These are phyloP conservation scores for Kalmusia sp. DNA, from an alignment of 2,329 filamentous ascomycete genomes.

Conservation along the genomic window DNA sequence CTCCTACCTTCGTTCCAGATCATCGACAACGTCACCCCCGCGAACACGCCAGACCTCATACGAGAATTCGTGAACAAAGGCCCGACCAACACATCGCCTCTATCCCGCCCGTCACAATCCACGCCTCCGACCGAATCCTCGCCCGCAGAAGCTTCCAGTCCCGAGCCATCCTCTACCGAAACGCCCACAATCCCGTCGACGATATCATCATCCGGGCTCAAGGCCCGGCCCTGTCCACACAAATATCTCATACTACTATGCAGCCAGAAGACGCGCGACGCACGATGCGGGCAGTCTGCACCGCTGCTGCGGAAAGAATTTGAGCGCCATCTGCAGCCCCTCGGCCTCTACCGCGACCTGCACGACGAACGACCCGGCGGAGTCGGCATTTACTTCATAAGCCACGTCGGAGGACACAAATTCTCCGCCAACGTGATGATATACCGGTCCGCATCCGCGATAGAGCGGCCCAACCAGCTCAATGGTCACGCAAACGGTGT, in stretches of 20 bases:
- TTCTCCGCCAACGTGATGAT: slow-evolving; percentile 95
- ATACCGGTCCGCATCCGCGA: slow-evolving; percentile 67
- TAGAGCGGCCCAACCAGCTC: slow-evolving; percentile 22
- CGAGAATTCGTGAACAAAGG: slow-evolving; percentile 71
- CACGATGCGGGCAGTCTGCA: slow-evolving; percentile 91
- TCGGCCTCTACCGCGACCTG: slow-evolving; percentile 85
- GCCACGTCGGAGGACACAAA: slow-evolving; percentile 95
- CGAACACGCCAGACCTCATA: slow-evolving; percentile 75
- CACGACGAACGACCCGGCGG: slow-evolving; percentile 90
- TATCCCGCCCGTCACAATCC: slow-evolving; percentile 44
- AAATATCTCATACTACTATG: slow-evolving; percentile 89
- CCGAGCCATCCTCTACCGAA: slow-evolving; percentile 1
- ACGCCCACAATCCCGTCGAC: slow-evolving; percentile 30
- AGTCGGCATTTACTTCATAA: slow-evolving; percentile 95
- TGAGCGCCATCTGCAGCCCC: slow-evolving; percentile 82
- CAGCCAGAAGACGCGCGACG: slow-evolving; percentile 92
- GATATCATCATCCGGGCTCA: slow-evolving; percentile 52
- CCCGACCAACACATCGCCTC: slow-evolving; percentile 76
- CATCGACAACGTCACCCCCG: slow-evolving; percentile 82
- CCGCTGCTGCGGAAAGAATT: slow-evolving; percentile 88
- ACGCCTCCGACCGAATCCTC: slow-evolving; percentile 18
- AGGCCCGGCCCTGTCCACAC: slow-evolving; percentile 76
- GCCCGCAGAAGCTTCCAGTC: not conserved
- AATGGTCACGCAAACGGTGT: slow-evolving; percentile 33
- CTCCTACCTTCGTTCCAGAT: slow-evolving; percentile 85